A percentile compares a stretch with the other conserved stretches of the same genome.
Conservation (phyloP, 2,329 filamentous ascomycete genomes). For the Alternaria sp. region DNA sequence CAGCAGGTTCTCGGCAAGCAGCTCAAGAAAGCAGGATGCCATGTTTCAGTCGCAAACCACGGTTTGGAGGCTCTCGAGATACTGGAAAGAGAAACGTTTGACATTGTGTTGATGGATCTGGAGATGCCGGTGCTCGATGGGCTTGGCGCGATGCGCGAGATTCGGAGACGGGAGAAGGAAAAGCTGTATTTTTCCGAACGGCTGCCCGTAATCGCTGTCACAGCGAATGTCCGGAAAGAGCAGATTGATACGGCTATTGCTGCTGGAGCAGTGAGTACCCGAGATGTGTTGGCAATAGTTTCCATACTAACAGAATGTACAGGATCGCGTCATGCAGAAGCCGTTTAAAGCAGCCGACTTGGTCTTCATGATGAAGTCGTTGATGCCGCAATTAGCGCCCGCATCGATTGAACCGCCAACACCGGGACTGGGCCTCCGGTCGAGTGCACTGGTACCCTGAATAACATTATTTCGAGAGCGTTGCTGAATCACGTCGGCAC, state of each 20-base stretch:
- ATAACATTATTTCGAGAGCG: background rate
- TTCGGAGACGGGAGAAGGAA: conserved; percentile 53
- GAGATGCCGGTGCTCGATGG: conserved; percentile 65
- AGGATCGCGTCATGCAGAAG: conserved; percentile 51
- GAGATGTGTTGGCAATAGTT: background rate
- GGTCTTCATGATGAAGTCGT: conserved; percentile 47
- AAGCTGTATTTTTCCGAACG: conserved; percentile 26
- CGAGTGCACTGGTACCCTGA: conserved; percentile 31
- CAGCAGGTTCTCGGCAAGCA: conserved; percentile 50
- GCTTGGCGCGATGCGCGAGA: conserved; percentile 54
- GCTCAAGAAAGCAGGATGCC: conserved; percentile 46
- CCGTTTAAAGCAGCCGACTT: conserved; percentile 49
- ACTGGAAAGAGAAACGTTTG: conserved; percentile 42
- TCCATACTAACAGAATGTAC: conserved; percentile 6
- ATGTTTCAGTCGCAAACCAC: conserved; percentile 47
- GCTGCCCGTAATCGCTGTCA: conserved; percentile 51
- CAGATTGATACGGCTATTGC: conserved; percentile 48
- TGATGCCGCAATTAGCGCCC: conserved; percentile 36
- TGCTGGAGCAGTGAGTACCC: conserved; percentile 44
- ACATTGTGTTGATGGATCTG: conserved; percentile 59
- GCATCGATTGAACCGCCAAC: conserved; percentile 30
- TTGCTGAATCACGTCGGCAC: background rate
- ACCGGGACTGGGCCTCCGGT: conserved; percentile 19
- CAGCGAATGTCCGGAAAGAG: conserved; percentile 50
- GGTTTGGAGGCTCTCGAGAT: conserved; percentile 50